Base-by-base conservation (phyloP, 148 eudicot genomes). In the Simmondsia chinensis region DNA sequence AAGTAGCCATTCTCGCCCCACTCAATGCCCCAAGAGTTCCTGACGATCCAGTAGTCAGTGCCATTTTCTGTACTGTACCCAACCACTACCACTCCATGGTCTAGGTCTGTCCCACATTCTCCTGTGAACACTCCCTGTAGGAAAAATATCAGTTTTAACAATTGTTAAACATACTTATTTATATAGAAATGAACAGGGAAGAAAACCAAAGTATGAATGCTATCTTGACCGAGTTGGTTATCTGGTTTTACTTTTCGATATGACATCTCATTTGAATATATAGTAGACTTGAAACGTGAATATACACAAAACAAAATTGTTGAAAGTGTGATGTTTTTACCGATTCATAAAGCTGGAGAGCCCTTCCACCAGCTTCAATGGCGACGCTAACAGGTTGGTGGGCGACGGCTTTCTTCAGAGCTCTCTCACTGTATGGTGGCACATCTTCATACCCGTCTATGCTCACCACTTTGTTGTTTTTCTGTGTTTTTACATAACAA, bases 1-100 rank as follows among this genome's bases (percentile, higher is more conserved):
- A 91, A 46, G 71, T 91, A 82, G 2, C 99, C 99, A 2, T 55
- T 50, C 50, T 91, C 99, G 0, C 95, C 99, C 99, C 99, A 91
- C 3, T 48, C 24, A 0, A 36, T 37, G 4, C 99, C 95, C 99
- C 95, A 91, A 3, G 99, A 91, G 57, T 91, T 91, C 77, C 94
- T 71, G 20, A 91, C 99, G 2, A 74, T 74, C 99, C 95, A 91
- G 32, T 85, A 86, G 30, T 79, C 94, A 8, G 37, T 13, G 1
- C 86, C 94, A 2, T 77, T 57, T 39, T 76, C 88, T 3, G 73
- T 57, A 2, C 95, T 88, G 8, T 91, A 85, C 5, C 95, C 95
- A n/a, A 91, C 88, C 0, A 64, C 99, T 22, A 69, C 99, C 34
- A 85, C 99, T 0, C 83, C 95, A 9, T 91, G 99, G 71, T 85